A percentile compares a stretch with the other conserved stretches of the same genome.
Evolutionary conservation across 306 rosid species (phyloP).

Genomic region (Prunus salicina): DNA sequence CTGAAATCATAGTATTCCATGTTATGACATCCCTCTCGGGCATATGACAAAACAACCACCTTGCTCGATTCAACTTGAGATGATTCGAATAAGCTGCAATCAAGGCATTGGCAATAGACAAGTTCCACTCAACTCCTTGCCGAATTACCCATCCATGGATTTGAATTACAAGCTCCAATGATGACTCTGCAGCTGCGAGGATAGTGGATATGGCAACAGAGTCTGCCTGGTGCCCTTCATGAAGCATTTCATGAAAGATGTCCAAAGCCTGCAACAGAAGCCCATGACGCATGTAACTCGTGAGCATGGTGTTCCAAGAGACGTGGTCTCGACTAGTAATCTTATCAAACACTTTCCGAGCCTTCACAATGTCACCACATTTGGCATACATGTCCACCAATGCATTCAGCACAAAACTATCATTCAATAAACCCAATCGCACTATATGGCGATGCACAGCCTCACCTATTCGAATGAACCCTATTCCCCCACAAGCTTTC

Average conservation of each 20-base stretch:
- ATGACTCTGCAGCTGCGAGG: constrained; percentile 34
- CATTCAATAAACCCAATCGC: constrained; percentile 55
- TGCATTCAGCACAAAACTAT: constrained; percentile 77
- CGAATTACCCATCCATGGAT: constrained; percentile 81
- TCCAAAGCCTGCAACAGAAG: constrained; percentile 53
- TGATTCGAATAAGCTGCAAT: constrained; percentile 57
- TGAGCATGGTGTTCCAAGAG: constrained; percentile 88
- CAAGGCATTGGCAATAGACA: constrained; percentile 70
- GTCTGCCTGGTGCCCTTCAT: constrained; percentile 56
- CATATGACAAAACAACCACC: constrained; percentile 61
- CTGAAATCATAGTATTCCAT: constrained; percentile 85
- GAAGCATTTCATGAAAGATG: constrained; percentile 51
- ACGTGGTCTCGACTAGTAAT: constrained; percentile 53
- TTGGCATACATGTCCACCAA: constrained; percentile 82
- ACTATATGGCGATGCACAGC: constrained; percentile 68
- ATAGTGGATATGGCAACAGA: constrained; percentile 55
- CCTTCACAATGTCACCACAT: constrained; percentile 89
- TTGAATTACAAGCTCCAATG: constrained; percentile 44
- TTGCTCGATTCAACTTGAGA: constrained; percentile 47
- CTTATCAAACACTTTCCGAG: constrained; percentile 57
- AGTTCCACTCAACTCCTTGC: constrained; percentile 54
- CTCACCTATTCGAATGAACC: constrained; percentile 69
- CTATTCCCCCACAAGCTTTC: constrained; percentile 80
- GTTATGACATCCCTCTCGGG: constrained; percentile 74
- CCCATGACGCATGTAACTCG: constrained; percentile 65